Base-by-base conservation (phyloP, 108 stramenopile species). In the Cyclotella choctawhatcheeana region DNA sequence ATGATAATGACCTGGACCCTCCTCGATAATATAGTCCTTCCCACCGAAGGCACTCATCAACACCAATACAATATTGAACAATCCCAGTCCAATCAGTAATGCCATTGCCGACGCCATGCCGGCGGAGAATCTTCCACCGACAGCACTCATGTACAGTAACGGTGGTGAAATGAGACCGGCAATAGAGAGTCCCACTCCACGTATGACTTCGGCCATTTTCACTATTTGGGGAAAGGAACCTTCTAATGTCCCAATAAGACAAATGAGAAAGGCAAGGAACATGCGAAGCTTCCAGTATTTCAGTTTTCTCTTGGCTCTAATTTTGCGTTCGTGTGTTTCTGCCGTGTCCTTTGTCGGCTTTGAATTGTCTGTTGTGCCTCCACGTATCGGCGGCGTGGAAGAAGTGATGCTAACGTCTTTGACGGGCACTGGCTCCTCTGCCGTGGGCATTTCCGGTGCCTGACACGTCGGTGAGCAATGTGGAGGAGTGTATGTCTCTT, bases 221-320 rank as follows among this genome's bases (percentile, higher is more conserved):
- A 79, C 34, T 25, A 79, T 52, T 33, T 64, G 64, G 12, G 77
- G 77, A 32, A 76, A 75, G 0, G 79, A 81, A 17, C 74, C 74
- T 44, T 81, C 79, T 17, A 81, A 25, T 18, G 79, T 76, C 20
- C 79, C 79, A 44, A 81, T 64, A 25, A 81, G 29, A 47, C 74
- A 76, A 26, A 81, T 81, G 14, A 73, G 37, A 35, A 69, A 63
- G n/a, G 79, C 79, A 12, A 81, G 74, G 54, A 69, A 76, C 79
- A 81, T 75, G 32, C 79, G 79, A 3, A 76, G 68, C 29, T 81
- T 76, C 74, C 74, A 81, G 74, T 81, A 81, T 32, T 76, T 76
- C 1, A 76, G 45, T 54, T 64, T 76, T 64, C 63, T 26, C 52
- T 58, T 70, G 21, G 61, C 44, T 56, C 29, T 64, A 16, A 65